Base-by-base conservation (phyloP, 345 rosid genomes). In the Acer campestre region DNA sequence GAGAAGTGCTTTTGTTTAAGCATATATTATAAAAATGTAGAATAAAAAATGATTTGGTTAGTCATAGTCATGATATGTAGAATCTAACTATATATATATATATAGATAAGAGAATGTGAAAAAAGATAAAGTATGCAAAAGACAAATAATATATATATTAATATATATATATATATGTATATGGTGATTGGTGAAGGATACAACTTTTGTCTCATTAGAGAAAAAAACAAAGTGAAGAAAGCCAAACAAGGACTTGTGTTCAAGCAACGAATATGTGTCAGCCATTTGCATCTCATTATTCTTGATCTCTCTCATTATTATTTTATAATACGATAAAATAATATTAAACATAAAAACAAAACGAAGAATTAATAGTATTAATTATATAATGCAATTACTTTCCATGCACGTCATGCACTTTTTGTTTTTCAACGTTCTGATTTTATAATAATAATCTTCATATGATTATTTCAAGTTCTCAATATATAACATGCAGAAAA, bases 201-300 rank as follows among this genome's bases (percentile, higher is more conserved):
- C 16, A 78, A 76, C 84, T 80, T 89, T 89, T 83, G 86, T 88
- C 88, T 89, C 61, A 79, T 77, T 80, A 55, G 73, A 79, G 71
- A 76, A 85, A 76, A 84, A 80, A 80, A 53, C 85, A 88, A 86
- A 88, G 80, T 48, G 81, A 79, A 75, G 73, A 55, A 16, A 46
- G n/a, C 71, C 72, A 46, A 68, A 56, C 84, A 73, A 72, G 76
- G 82, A 71, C 82, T 64, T 40, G 53, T 46, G 18, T 75, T 69
- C 88, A 93, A 93, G 93, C 80, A 93, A 91, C 79, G 93, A 93
- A 91, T 93, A 88, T 89, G 84, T 88, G 80, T 82, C 80, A 68
- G 55, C n/a, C 20, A 62, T 27, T 61, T 58, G 68, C 56, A 23
- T 71, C 31, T 42, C 59, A 27, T 55, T 71, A 27, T 55, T 71